phyloP scores from a whole-genome alignment of 2,329 filamentous ascomycete species.

The Fusarium multiceps region DNA sequence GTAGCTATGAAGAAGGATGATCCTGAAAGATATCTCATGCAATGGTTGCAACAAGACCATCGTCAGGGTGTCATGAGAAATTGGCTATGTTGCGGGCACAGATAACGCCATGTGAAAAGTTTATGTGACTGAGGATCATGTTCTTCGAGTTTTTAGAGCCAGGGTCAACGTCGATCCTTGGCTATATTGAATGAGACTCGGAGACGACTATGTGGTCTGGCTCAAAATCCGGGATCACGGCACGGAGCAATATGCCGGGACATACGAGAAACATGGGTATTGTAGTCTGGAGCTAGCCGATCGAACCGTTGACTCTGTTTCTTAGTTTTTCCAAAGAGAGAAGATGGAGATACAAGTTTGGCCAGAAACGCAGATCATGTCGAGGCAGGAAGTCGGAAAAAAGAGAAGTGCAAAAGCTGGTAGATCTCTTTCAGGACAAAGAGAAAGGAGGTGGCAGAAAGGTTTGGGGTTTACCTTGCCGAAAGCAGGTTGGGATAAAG shows the following conservation, averaged over 20 bases:
- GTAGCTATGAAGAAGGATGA: not conserved
- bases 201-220: not conserved
- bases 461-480: not conserved
- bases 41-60: slow-evolving; percentile 12
- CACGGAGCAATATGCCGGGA: slow-evolving; percentile 7
- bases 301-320: not conserved
- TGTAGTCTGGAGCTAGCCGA: not conserved
- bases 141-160: not conserved
- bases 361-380: not conserved
- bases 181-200: not conserved
- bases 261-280: not conserved
- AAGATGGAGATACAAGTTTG: not conserved
- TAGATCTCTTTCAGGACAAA: slow-evolving; percentile 6
- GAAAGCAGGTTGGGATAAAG: slow-evolving; percentile 12
- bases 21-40: slow-evolving; percentile 16
- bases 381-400: not conserved
- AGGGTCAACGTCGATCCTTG: slow-evolving; percentile 13
- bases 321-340: not conserved
- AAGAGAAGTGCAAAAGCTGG: not conserved
- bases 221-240: slow-evolving; percentile 6
- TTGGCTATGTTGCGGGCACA: not conserved
- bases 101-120: slow-evolving; percentile 13
- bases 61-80: not conserved
- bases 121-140: not conserved
- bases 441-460: slow-evolving; percentile 28